Base-by-base conservation (phyloP, 2,329 filamentous ascomycete genomes). In the Botrytis elliptica region DNA sequence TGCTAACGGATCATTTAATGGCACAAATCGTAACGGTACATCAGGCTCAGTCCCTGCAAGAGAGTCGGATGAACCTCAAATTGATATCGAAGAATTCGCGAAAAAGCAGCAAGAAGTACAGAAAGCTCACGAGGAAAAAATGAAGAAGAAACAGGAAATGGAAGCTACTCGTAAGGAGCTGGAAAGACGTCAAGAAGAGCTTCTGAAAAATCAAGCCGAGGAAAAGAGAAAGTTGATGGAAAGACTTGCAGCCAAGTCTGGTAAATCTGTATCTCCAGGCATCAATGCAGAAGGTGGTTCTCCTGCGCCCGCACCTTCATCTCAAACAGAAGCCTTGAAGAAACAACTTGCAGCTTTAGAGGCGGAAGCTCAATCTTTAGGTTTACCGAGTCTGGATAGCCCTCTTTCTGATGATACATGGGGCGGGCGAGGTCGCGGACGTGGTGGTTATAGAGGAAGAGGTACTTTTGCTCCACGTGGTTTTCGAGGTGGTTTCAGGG, bases 31-130 rank as follows among this genome's bases (percentile, higher is more conserved):
- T 55, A 82, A 83, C 44, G 79, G 78, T 3, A 46, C 77, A 5
- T 69, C 75, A 14, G 65, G 77, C 29, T 67, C 77, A 57, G 63
- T 71, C 44, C 74, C 77, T 52, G 68, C 76, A 70, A 75, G 75
- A 76, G 76, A 72, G 71, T 72, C 78, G 40, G 75, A 72, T 52
- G 80, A 79, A 64, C 85, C 88, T 1, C 87, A 89, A 75, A 84
- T 94, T 16, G 91, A 95, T 78, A 84, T 90, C 75, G 91, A 92
- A 66, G 92, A 93, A 76, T 90, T 95, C 75, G 83, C 87, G 36
- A 87, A 85, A 74, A 89, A 87, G 77, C 93, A 95, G 78, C 88
- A 89, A 72, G 92, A 93, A 79, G 91, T 90, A 1, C 93, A 96
- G 79, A 90, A 88, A 75, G 84, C 85, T 1, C 87, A 92, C 73